Evolutionary conservation across 345 rosid species (phyloP).

Genomic region (Eucalyptus coolabah): DNA sequence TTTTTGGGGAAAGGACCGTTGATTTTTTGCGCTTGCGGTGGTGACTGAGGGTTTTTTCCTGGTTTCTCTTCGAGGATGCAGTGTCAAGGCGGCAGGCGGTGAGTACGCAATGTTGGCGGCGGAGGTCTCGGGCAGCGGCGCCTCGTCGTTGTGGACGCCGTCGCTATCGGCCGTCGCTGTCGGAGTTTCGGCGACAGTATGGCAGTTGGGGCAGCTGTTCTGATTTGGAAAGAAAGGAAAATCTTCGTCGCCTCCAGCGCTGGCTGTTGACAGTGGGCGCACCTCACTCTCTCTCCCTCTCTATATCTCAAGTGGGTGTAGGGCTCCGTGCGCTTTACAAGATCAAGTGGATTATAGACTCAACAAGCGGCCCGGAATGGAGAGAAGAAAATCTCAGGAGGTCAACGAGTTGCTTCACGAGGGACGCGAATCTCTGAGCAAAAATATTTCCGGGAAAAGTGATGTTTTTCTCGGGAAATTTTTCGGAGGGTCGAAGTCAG

Average conservation of each 20-base stretch:
- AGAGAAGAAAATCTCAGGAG: no score
- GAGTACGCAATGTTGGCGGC: background rate
- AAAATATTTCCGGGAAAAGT: no score
- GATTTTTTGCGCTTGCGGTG: background rate
- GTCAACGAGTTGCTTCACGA: no score
- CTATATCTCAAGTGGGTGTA: background rate
- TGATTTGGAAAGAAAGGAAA: background rate
- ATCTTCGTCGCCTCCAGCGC: no score
- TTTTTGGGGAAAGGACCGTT: background rate
- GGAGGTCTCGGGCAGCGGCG: background rate
- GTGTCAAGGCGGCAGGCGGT: background rate
- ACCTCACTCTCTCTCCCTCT: no score
- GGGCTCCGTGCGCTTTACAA: background rate
- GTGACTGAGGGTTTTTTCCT: background rate
- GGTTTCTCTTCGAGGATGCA: background rate
- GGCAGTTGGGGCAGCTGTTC: background rate
- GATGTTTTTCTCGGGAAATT: no score
- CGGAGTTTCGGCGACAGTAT: background rate
- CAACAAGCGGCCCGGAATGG: background rate
- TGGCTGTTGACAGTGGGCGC: no score
- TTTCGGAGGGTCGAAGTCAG: no score
- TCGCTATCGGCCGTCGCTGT: background rate
- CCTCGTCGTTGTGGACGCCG: background rate
- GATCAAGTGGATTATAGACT: background rate
- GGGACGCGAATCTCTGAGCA: no score